phyloP scores from a whole-genome alignment of 805 yeast species.

The Candida ulmi region DNA sequence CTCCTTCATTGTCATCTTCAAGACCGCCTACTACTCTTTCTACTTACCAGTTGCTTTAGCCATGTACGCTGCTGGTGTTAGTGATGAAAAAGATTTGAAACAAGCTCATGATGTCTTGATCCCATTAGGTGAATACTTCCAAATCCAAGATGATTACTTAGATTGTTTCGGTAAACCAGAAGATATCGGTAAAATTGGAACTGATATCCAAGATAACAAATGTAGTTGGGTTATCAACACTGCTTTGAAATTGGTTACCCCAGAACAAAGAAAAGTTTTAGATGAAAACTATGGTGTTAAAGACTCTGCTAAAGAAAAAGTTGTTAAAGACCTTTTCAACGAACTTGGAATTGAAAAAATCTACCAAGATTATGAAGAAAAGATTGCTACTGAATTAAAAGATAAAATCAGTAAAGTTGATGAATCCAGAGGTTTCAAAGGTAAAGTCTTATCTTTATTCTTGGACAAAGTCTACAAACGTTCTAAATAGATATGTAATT shows the following conservation, averaged over 20 bases:
- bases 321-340: constrained; percentile 65
- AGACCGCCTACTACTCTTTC: constrained; percentile 96
- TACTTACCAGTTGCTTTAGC: constrained; percentile 97
- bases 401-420: constrained; percentile 66
- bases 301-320: constrained; percentile 59
- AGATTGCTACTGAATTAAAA: constrained; percentile 57
- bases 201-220: constrained; percentile 97
- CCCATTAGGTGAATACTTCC: constrained; percentile 97
- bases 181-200: constrained; percentile 96
- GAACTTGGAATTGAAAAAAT: constrained; percentile 66
- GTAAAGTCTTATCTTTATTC: constrained; percentile 78
- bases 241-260: constrained; percentile 71
- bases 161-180: constrained; percentile 98
- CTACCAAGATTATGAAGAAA: constrained; percentile 81
- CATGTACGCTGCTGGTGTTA: constrained; percentile 85
- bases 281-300: constrained; percentile 91
- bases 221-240: constrained; percentile 97
- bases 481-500: constrained; percentile 47
- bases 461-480: constrained; percentile 92
- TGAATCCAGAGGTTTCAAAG: constrained; percentile 91
- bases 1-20: constrained; percentile 90
- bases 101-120: constrained; percentile 85
- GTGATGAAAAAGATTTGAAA: constrained; percentile 64
- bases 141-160: constrained; percentile 94
- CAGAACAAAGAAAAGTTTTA: constrained; percentile 76